Evolutionary conservation across 441 rosid species (phyloP).

Genomic region (Codiaeum variegatum): DNA sequence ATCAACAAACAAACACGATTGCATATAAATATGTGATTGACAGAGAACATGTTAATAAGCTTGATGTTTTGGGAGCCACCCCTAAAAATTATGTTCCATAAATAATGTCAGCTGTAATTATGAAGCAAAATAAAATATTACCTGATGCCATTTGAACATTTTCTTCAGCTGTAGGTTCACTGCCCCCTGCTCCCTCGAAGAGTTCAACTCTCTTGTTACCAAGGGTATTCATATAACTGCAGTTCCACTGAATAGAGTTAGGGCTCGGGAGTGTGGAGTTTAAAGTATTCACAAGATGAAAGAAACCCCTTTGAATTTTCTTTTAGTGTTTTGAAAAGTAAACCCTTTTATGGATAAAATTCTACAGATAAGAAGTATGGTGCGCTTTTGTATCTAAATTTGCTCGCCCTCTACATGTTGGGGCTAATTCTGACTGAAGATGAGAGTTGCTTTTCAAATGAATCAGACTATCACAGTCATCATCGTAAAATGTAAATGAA

Average conservation of each 20-base stretch:
- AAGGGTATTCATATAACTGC: conserved; percentile 79
- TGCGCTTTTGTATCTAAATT: not conserved
- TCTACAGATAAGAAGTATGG: not conserved
- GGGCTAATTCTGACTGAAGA: conserved; percentile 3
- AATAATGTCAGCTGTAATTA: not conserved
- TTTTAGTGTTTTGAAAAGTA: not conserved
- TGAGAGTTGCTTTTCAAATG: not conserved
- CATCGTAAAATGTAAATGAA: not conserved
- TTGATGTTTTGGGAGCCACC: not conserved
- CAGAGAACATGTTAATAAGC: not conserved
- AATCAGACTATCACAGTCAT: not conserved
- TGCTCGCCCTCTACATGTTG: not conserved
- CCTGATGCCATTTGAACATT: conserved; percentile 88
- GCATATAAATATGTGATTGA: not conserved
- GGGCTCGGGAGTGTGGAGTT: conserved; percentile 15
- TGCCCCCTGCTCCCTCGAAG: conserved; percentile 92
- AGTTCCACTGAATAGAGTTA: conserved; percentile 18
- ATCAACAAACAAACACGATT: not conserved
- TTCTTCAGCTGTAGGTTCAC: conserved; percentile 83
- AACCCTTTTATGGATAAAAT: not conserved
- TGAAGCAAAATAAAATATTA: conserved; percentile 27
- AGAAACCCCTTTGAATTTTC: not conserved
- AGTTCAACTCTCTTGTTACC: conserved; percentile 94
- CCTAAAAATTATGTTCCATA: not conserved
- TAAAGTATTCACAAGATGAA: conserved; percentile 1